Conservation (phyloP, 768 basidiomycete genomes). For the Coprinellus micaceus region DNA sequence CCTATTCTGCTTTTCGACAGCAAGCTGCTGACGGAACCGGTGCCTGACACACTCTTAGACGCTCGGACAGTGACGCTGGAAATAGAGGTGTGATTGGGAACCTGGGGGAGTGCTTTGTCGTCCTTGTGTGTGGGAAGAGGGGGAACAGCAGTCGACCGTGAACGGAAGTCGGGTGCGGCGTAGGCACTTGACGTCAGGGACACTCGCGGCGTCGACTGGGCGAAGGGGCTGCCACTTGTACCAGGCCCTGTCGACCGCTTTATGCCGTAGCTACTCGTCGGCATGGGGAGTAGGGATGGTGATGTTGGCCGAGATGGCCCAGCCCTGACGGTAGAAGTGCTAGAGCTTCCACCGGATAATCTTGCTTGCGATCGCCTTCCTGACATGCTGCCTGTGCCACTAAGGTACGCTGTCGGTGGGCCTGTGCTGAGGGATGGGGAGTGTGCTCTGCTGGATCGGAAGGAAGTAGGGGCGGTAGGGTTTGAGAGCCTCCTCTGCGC, state of each 20-base stretch:
- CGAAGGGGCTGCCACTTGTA: conserved; percentile 36
- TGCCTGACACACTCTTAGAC: conserved; percentile 36
- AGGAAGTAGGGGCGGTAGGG: conserved; percentile 53
- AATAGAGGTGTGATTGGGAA: conserved; percentile 32
- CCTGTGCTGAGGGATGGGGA: conserved; percentile 23
- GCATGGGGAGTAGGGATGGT: conserved; percentile 74
- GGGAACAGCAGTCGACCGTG: conserved; percentile 33
- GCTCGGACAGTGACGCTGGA: conserved; percentile 46
- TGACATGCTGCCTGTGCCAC: conserved; percentile 43
- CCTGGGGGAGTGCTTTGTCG: conserved; percentile 37
- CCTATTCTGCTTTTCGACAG: conserved; percentile 50
- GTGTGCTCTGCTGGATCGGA: conserved; percentile 39
- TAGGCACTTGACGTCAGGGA: conserved; percentile 53
- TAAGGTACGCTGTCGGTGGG: conserved; percentile 26
- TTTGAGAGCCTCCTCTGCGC: conserved; percentile 57
- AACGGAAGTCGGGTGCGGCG: conserved; percentile 28
- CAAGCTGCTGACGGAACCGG: conserved; percentile 24
- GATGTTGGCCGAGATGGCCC: conserved; percentile 73
- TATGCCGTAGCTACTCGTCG: conserved; percentile 44
- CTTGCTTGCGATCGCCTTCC: conserved; percentile 69
- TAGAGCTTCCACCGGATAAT: conserved; percentile 56
- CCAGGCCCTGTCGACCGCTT: conserved; percentile 60
- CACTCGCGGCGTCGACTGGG: conserved; percentile 49
- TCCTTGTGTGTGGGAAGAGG: conserved; percentile 30
- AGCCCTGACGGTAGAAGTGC: conserved; percentile 52